Evolutionary conservation across 1,284 basidiomycete species (phyloP).

Genomic region (Stygiomarasmius scandens): DNA sequence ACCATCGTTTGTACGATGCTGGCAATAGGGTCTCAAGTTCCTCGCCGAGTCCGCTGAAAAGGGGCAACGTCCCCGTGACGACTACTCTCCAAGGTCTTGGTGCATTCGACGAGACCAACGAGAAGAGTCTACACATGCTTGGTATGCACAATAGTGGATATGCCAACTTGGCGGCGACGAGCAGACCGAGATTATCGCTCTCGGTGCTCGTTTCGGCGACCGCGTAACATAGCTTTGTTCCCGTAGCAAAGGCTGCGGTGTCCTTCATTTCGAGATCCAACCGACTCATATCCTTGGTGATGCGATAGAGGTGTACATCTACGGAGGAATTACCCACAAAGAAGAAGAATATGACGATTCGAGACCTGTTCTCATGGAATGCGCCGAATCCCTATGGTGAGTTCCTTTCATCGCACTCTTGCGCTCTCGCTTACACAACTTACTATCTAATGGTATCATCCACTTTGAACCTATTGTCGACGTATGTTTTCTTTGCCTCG

Average conservation of each 20-base stretch:
- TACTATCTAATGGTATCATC: constrained; percentile 90
- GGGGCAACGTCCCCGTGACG: constrained; percentile 95
- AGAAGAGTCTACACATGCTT: constrained; percentile 93
- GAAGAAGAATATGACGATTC: constrained; percentile 94
- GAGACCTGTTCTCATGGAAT: constrained; percentile 91
- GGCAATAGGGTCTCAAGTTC: constrained; percentile 92
- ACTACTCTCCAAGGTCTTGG: constrained; percentile 97
- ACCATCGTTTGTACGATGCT: constrained; percentile 57
- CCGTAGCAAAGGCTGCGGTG: constrained; percentile 92
- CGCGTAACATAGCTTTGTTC: constrained; percentile 96
- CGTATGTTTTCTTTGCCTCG: constrained; percentile 47
- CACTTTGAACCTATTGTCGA: constrained; percentile 81
- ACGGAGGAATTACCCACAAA: constrained; percentile 83
- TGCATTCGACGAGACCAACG: constrained; percentile 90
- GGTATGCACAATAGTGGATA: constrained; percentile 99
- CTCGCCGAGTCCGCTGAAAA: constrained; percentile 81
- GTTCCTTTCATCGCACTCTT: not conserved
- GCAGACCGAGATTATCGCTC: constrained; percentile 97
- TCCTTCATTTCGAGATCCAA: constrained; percentile 98
- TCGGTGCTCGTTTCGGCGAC: constrained; percentile 96
- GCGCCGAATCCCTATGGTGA: constrained; percentile 88
- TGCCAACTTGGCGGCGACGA: constrained; percentile 93
- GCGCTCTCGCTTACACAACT: not conserved
- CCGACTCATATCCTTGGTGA: constrained; percentile 95
- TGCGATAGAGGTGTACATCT: constrained; percentile 75